Evolutionary conservation across 768 basidiomycete genomes (phyloP), one percentile per base, ranked within the genome.

Genomic region (Asterophora lycoperdoides): DNA sequence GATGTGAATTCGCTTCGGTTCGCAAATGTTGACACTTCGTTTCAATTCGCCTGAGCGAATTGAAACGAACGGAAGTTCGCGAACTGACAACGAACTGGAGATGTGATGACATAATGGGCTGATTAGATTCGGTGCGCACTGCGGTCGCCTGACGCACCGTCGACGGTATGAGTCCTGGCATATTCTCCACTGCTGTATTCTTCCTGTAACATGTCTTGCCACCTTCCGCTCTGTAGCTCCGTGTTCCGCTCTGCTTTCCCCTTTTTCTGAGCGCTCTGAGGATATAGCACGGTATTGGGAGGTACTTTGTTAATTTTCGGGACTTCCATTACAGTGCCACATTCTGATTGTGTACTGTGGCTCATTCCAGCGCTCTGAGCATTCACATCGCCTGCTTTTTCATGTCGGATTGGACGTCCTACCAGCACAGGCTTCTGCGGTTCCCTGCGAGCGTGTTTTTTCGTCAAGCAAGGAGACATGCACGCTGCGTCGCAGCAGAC

Each of bases 351-450:
- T 15, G 33, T 34, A 10, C 32, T 23, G 26, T 11, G 8, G 17
- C 28, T 11, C 23, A 20, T 23, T 39, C 9, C 18, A 54, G 46
- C 20, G 37, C 10, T 37, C 47, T 38, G 38, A 51, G 26, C 38
- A 23, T 20, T 44, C 43, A 18, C 60, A 46, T 44, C 57, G 56
- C 3, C 47, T 50, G 1, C 43, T 63, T 3, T 63, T 52, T 23
- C 28, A 6, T 7, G 46, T 64, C 15, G 56, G 61, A 0, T 48
- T 63, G 29, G 59, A 64, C 44, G 46, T 63, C 8, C 54, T 67
- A 8, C 64, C 62, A 7, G 57, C 56, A 7, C 64, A 67, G 44
- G 60, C 60, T 1, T 63, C 63, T 10, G 40, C 59, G 1, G 60
- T 65, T 23, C 61, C 60, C 4, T 62, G 53, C 36, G 60, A 65